Evolutionary conservation across 2,329 filamentous ascomycete species (phyloP), one percentile per base, ranked within the genome.

Genomic region (Stemphylium vesicarium): DNA sequence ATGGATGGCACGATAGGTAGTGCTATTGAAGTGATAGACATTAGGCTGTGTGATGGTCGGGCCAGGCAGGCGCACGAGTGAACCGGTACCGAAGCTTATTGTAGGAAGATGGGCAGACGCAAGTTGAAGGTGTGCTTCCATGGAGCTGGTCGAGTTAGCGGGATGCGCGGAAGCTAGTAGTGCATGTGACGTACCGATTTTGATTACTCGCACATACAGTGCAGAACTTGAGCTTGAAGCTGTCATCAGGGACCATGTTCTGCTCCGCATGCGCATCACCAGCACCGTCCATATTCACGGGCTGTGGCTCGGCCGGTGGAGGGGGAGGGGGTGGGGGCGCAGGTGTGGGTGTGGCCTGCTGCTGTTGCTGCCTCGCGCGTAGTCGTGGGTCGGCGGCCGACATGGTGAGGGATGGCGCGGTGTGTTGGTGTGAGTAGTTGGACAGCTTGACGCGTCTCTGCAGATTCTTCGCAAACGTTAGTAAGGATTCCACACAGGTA

Each of bases 171-270:
- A n/a, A 12, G 10, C n/a, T 29, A 18, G 13, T 15, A 38, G 43
- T 13, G n/a, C 8, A 12, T 3, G n/a, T 3, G 36, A 47, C 82
- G 60, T 82, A 96, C 86, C 95, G 88, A 73, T 99, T 99, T 77
- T 99, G 92, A 70, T 99, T 99, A 70, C 92, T 96, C 7, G 95
- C 95, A 78, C 95, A 99, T n/a, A 99, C 94, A 2, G 95, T 98
- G 81, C 93, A 97, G 78, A 98, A 97, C 73, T 91, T 96, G 59
- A 99, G 84, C 78, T 95, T 96, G 83, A 88, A 96, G n/a, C 80
- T 80, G 22, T 84, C 80, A 12, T 80, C 76, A 4, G 66, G 53
- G 13, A 73, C 68, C n/a, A 53, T 49, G 49, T 73, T 67, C 31
- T 50, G 53, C 56, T 64, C 58, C 33, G 54, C 53, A 46, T 55